Evolutionary conservation across 2,329 filamentous ascomycete species (phyloP).

Genomic region (Septoria linicola): DNA sequence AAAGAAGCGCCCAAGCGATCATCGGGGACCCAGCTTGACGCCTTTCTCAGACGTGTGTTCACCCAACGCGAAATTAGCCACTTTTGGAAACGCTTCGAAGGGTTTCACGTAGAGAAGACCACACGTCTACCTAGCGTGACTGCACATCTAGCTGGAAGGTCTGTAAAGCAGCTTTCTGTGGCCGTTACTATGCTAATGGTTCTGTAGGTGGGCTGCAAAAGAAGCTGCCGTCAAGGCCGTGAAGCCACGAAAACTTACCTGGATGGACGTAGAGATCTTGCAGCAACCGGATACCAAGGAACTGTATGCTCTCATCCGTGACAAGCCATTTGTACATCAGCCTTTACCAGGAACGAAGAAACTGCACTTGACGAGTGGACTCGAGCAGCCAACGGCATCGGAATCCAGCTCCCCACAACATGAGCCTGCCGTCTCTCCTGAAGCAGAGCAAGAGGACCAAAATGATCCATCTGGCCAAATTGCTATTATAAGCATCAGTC

Average conservation of each 20-base stretch:
- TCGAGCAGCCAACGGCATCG: too few relatives aligned
- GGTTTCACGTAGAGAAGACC: background rate
- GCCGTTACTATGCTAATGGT: too few relatives aligned
- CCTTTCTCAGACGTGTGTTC: slow-evolving; percentile 31
- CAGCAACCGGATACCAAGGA: slow-evolving; percentile 43
- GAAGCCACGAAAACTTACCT: slow-evolving; percentile 31
- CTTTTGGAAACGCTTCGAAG: slow-evolving; percentile 23
- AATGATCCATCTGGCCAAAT: slow-evolving; percentile 44
- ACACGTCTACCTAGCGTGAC: background rate
- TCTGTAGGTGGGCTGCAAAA: slow-evolving; percentile 49
- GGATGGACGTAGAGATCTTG: slow-evolving; percentile 44
- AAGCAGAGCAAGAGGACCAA: background rate
- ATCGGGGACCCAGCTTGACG: slow-evolving; percentile 18
- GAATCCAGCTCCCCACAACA: background rate
- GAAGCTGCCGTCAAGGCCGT: slow-evolving; percentile 51
- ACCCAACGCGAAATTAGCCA: slow-evolving; percentile 28
- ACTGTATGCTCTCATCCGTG: slow-evolving; percentile 58
- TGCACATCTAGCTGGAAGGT: slow-evolving; percentile 30
- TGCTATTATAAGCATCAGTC: slow-evolving; percentile 77
- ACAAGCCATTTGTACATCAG: background rate
- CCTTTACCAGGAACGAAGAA: background rate
- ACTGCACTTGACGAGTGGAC: too few relatives aligned
- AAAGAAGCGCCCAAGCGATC: slow-evolving; percentile 12
- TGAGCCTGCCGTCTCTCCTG: background rate
- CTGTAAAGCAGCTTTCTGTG: background rate